phyloP scores from a whole-genome alignment of 2,329 filamentous ascomycete genomes.

The Aspergillus sp. region DNA sequence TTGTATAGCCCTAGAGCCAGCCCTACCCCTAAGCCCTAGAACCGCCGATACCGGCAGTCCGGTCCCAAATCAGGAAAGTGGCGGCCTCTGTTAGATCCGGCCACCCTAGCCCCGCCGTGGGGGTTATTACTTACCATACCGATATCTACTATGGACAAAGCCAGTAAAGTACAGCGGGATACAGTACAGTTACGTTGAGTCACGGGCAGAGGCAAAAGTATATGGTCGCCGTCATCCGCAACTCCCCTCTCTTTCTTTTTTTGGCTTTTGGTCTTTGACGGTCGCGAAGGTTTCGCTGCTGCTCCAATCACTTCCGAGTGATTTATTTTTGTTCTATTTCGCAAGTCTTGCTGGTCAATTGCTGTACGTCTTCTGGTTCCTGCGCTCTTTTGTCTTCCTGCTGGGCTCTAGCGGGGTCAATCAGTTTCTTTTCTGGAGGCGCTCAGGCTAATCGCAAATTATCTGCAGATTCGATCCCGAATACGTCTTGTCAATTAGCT shows the following conservation, averaged over 20 bases:
- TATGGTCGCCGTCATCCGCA: constrained; percentile 18
- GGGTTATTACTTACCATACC: constrained; percentile 1
- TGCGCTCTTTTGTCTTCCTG: background rate
- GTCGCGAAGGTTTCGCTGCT: constrained; percentile 27
- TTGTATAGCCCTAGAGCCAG: background rate
- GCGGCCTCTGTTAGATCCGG: constrained; percentile 15
- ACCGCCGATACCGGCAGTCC: constrained; percentile 15
- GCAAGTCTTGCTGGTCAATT: constrained; percentile 3
- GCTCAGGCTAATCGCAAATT: background rate
- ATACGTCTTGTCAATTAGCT: background rate
- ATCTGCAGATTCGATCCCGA: background rate
- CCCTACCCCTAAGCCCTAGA: constrained; percentile 23
- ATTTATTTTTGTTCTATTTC: constrained; percentile 3
- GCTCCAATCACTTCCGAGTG: constrained; percentile 21
- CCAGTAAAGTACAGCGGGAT: background rate
- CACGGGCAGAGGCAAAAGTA: constrained; percentile 11
- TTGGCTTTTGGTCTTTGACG: constrained; percentile 29
- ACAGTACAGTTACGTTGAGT: constrained; percentile 8
- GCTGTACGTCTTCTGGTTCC: background rate
- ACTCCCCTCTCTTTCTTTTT: constrained; percentile 22
- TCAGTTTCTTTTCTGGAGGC: background rate
- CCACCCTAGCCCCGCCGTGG: constrained; percentile 12
- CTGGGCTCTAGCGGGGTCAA: background rate
- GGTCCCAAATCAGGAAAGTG: constrained; percentile 12
- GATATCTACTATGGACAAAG: background rate